Base-by-base conservation (phyloP, 352 stramenopile species). In the Phytophthora tubulina region DNA sequence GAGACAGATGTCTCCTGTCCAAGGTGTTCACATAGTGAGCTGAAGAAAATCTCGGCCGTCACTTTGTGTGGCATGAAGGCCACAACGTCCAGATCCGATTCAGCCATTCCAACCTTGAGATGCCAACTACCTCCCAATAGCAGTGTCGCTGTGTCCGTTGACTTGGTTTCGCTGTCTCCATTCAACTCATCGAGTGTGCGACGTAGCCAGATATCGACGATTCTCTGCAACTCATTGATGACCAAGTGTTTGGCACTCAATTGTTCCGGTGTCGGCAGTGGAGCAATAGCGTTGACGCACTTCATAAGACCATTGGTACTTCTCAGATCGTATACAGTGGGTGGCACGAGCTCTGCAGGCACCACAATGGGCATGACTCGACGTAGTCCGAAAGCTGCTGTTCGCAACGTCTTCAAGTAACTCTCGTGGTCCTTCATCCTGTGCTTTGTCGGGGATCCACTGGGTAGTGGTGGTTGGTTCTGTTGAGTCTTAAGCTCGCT, bases 301-400 rank as follows among this genome's bases (percentile, higher is more conserved):
- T 95, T 95, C 85, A 95, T 86, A 32, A 96, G 67, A 0, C 86
- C 84, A 41, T 91, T 93, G 5, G 89, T 92, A 76, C 89, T 92
- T 30, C 85, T 74, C n/a, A 91, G 73, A 60, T 96, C 89, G 69
- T 93, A 94, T 63, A 93, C 89, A 8, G 70, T 86, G 3, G 87
- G 78, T 8, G 85, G 85, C 4, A 78, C 69, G 32, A 91, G 78
- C 50, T 90, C 73, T 14, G 86, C 73, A 7, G 87, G 79, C 1
- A 78, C 67, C 30, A 95, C 85, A 35, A 95, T 81, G 3, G 81
- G 84, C 7, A 80, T 56, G 10, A 91, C 80, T 15, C 82, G 79
- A 21, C 78, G 74, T 4, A 71, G 17, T 13, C 56, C 54, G 5
- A 71, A 70, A 6, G 63, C 13, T 4, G 52, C 36, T 14, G 31